Conservation (phyloP, 2,329 filamentous ascomycete genomes). For the Curvularia verruculosa region DNA sequence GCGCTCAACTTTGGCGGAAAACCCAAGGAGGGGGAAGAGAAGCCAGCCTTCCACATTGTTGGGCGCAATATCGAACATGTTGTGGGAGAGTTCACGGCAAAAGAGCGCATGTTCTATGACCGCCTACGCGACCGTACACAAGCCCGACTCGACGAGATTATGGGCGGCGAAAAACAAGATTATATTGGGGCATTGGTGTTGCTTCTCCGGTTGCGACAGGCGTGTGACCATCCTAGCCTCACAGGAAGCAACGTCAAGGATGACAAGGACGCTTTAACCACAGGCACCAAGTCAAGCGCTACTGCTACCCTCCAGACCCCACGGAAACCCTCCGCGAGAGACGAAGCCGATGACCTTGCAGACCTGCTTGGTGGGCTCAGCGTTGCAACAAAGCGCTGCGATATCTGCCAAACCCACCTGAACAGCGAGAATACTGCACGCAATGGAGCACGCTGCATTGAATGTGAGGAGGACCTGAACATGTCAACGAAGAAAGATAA, state of each 20-base stretch:
- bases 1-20: conserved; percentile 80
- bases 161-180: conserved; percentile 77
- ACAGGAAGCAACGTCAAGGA: conserved; percentile 84
- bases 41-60: conserved; percentile 84
- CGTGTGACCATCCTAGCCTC: conserved; percentile 91
- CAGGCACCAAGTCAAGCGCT: conserved; percentile 58
- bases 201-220: conserved; percentile 86
- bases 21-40: conserved; percentile 60
- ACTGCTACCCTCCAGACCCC: conserved; percentile 44
- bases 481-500: conserved; percentile 53
- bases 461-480: conserved; percentile 77
- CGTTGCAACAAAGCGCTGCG: conserved; percentile 77
- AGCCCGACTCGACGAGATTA: conserved; percentile 85
- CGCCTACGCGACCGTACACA: conserved; percentile 84
- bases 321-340: conserved; percentile 50
- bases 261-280: conserved; percentile 82
- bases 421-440: conserved; percentile 60
- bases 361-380: conserved; percentile 85
- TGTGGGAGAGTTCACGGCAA: conserved; percentile 75
- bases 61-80: conserved; percentile 87
- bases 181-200: conserved; percentile 94
- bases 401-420: conserved; percentile 78
- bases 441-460: conserved; percentile 68
- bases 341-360: conserved; percentile 81
- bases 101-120: conserved; percentile 85